These are phyloP conservation scores for Antrodiella citrinella DNA, from an alignment of 768 basidiomycete genomes.

Conservation along the genomic window DNA sequence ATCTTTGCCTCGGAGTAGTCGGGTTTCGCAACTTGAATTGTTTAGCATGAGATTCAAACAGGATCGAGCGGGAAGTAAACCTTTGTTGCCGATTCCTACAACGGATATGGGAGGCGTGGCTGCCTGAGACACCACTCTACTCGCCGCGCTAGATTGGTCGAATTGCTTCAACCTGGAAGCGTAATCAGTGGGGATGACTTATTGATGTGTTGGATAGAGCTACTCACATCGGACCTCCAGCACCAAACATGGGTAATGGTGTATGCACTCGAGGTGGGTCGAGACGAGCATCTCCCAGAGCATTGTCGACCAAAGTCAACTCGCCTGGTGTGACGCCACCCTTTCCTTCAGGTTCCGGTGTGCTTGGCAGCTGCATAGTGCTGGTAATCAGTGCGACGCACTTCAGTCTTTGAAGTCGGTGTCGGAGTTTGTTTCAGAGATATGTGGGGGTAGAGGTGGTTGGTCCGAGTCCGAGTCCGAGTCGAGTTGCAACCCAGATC, in stretches of 20 bases:
- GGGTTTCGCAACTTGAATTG: constrained; percentile 73
- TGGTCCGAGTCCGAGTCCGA: too few relatives aligned
- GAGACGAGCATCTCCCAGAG: constrained; percentile 14
- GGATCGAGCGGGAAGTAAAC: too few relatives aligned
- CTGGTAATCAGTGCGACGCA: too few relatives aligned
- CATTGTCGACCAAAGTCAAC: constrained; percentile 18
- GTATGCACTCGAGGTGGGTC: neutral
- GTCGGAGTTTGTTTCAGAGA: too few relatives aligned
- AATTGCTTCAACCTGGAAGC: constrained; percentile 66
- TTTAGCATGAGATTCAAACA: too few relatives aligned
- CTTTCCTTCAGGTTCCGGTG: neutral
- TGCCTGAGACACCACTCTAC: constrained; percentile 62
- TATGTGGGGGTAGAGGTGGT: too few relatives aligned
- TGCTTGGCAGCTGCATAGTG: too few relatives aligned
- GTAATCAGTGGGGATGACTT: neutral
- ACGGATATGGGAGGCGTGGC: constrained; percentile 77
- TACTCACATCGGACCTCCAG: constrained; percentile 70
- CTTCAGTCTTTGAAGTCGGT: too few relatives aligned
- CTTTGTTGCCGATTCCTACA: constrained; percentile 85
- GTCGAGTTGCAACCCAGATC: too few relatives aligned
- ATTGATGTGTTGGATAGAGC: neutral
- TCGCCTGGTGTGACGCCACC: constrained; percentile 10
- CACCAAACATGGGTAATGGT: constrained; percentile 55
- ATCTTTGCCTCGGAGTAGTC: constrained; percentile 99
- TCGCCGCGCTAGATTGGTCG: constrained; percentile 65